These are phyloP conservation scores for Solidago caesia DNA, from an alignment of 129 eudicot species.

Conservation along the genomic window DNA sequence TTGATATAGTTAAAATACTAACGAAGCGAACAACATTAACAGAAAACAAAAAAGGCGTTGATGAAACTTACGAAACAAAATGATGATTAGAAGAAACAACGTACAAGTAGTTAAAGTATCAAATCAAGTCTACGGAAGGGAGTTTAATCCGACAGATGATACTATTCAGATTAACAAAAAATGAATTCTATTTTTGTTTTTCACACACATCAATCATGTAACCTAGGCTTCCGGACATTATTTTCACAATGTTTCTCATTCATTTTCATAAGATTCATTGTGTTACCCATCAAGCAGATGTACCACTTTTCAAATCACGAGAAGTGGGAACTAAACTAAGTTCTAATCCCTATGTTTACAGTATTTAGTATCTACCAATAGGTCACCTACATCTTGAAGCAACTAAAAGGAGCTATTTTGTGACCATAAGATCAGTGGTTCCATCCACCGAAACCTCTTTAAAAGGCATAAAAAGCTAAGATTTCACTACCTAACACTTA, in stretches of 20 bases:
- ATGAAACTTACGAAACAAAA: neutral
- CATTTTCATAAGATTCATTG: neutral
- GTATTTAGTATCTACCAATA: too few relatives aligned
- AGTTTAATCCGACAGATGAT: neutral
- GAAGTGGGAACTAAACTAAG: neutral
- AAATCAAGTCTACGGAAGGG: neutral
- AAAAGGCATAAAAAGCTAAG: too few relatives aligned
- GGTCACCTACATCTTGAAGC: too few relatives aligned
- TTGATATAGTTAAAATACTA: neutral
- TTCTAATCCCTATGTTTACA: too few relatives aligned
- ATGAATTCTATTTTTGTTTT: neutral
- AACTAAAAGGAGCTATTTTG: too few relatives aligned
- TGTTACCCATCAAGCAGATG: neutral
- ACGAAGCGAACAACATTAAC: neutral
- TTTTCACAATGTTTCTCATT: neutral
- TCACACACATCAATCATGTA: neutral
- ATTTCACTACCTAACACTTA: too few relatives aligned
- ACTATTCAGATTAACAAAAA: neutral
- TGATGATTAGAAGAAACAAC: neutral
- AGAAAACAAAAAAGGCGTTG: neutral
- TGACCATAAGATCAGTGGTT: too few relatives aligned
- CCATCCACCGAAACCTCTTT: too few relatives aligned
- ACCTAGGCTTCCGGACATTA: neutral
- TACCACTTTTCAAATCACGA: neutral
- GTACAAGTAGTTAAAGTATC: neutral